Evolutionary conservation across 805 yeast species (phyloP).

Genomic region (Kuraishia piskuri): DNA sequence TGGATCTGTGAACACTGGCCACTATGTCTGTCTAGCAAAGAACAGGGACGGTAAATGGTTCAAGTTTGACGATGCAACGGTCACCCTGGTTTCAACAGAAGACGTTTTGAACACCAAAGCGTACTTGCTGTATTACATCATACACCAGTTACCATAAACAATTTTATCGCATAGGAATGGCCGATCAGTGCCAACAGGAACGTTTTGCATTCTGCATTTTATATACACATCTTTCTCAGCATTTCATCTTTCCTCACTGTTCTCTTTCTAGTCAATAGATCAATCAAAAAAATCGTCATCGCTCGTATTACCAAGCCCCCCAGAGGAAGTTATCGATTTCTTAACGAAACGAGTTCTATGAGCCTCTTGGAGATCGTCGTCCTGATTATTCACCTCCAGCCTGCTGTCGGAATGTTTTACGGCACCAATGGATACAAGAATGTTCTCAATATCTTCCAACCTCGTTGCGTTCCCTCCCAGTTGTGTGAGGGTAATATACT

Average conservation of each 20-base stretch:
- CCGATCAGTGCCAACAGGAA: not conserved
- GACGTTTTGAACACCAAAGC: slow-evolving; percentile 70
- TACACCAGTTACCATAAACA: slow-evolving; percentile 27
- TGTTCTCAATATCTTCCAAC: slow-evolving; percentile 60
- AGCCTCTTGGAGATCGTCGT: slow-evolving; percentile 47
- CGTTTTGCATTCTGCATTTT: not conserved
- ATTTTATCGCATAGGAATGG: not conserved
- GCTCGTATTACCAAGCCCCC: slow-evolving; percentile 26
- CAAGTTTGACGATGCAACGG: slow-evolving; percentile 82
- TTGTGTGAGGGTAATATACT: slow-evolving; percentile 69
- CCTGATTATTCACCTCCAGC: slow-evolving; percentile 50
- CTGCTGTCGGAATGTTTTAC: slow-evolving; percentile 62
- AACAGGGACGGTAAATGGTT: slow-evolving; percentile 76
- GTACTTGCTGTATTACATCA: slow-evolving; percentile 67
- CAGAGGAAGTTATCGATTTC: slow-evolving; percentile 39
- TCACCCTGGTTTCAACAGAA: slow-evolving; percentile 53
- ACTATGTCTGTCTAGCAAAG: slow-evolving; percentile 76
- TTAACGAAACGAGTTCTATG: slow-evolving; percentile 46
- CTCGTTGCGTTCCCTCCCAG: slow-evolving; percentile 79
- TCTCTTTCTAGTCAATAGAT: not conserved
- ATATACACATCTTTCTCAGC: not conserved
- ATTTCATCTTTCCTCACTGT: not conserved
- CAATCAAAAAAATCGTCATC: slow-evolving; percentile 44
- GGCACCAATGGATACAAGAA: slow-evolving; percentile 60
- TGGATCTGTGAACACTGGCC: slow-evolving; percentile 95